Percentiles rank a stretch among this genome's conserved stretches.
These are phyloP conservation scores for Limonium bicolor DNA, from an alignment of 148 eudicot genomes.

Conservation along the genomic window DNA sequence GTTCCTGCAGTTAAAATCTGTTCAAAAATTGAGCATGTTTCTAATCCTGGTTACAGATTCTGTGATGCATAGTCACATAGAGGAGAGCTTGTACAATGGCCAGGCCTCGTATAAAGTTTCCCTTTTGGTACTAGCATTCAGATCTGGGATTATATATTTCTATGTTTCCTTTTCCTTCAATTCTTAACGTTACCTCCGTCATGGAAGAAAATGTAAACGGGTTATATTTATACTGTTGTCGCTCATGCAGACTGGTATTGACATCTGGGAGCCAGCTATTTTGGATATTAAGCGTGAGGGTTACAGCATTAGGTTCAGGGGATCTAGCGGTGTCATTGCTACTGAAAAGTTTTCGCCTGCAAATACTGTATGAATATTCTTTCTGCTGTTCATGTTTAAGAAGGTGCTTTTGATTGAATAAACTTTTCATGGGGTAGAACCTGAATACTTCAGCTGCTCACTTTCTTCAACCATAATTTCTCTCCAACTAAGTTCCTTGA, in stretches of 20 bases:
- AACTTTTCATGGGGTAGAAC: too few species aligned
- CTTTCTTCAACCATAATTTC: too few species aligned
- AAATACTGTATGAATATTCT: constrained; percentile 33
- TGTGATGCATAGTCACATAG: constrained; percentile 51
- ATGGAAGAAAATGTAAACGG: too few species aligned
- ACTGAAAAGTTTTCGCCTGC: constrained; percentile 51
- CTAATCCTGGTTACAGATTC: constrained; percentile 43
- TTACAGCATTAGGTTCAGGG: constrained; percentile 61
- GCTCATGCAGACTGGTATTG: constrained; percentile 52
- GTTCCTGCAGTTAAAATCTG: too few species aligned
- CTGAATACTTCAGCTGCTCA: too few species aligned
- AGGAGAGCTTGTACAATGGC: constrained; percentile 42
- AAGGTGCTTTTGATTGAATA: too few species aligned
- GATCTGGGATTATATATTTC: too few species aligned
- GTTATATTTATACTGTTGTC: too few species aligned
- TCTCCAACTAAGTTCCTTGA: too few species aligned
- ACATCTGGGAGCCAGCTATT: constrained; percentile 76
- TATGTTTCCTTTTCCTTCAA: too few species aligned
- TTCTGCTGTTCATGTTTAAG: neutral
- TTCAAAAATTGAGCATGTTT: too few species aligned
- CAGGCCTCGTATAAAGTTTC: constrained; percentile 65
- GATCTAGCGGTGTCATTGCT: constrained; percentile 37
- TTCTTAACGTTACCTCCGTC: too few species aligned
- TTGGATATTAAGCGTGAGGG: constrained; percentile 62
- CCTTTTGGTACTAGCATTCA: constrained; percentile 58